Conservation (phyloP, 169 alveolate species). For the Plasmodium billcollinsi region DNA sequence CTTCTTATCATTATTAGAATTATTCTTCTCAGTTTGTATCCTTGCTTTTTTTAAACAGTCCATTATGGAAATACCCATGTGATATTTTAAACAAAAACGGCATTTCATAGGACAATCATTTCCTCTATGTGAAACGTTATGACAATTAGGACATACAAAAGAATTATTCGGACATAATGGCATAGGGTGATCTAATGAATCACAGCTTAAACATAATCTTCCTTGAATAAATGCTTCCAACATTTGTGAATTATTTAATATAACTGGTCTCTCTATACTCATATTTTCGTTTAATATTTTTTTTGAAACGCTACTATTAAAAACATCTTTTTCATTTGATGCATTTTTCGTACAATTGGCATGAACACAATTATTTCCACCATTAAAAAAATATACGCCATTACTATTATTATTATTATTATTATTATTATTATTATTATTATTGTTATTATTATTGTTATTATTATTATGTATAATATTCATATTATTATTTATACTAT, state of each 20-base stretch:
- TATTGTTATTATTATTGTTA: background rate
- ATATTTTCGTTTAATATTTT: conserved; percentile 26
- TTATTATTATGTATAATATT: background rate
- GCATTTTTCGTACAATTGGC: conserved; percentile 1
- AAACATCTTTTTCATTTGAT: conserved; percentile 18
- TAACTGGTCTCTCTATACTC: conserved; percentile 69
- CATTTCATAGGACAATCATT: conserved; percentile 77
- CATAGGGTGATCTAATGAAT: conserved; percentile 82
- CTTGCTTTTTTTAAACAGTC: conserved; percentile 75
- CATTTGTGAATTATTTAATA: conserved; percentile 73
- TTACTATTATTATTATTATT: background rate
- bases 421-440: background rate
- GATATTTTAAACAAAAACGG: conserved; percentile 65
- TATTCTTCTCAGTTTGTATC: conserved; percentile 64
- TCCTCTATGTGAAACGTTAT: conserved; percentile 83
- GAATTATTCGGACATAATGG: conserved; percentile 84
- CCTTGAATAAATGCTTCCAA: conserved; percentile 80
- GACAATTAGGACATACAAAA: conserved; percentile 86
- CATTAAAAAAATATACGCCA: background rate
- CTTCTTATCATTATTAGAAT: conserved; percentile 23
- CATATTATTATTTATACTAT: too few relatives aligned
- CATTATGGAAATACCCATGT: conserved; percentile 66
- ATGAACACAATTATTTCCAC: conserved; percentile 3
- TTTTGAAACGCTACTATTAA: background rate
- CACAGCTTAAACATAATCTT: conserved; percentile 84